phyloP scores from a whole-genome alignment of 2,329 filamentous ascomycete genomes.

The Rhynchosporium graminicola region DNA sequence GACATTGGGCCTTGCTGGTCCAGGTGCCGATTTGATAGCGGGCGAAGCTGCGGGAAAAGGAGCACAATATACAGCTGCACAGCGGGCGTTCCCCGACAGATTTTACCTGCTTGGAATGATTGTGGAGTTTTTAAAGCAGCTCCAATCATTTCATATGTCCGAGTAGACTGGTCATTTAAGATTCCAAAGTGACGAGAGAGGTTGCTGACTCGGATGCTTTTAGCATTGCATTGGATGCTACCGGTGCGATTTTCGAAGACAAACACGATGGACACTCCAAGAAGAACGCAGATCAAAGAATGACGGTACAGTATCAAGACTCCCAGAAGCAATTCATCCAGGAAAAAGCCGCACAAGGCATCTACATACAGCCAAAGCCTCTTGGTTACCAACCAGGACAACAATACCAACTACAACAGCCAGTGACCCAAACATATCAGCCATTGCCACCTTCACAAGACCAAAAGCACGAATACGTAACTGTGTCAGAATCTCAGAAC shows the following conservation, averaged over 20 bases:
- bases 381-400: conserved; percentile 19
- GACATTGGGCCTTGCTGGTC: conserved; percentile 42
- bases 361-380: conserved; percentile 7
- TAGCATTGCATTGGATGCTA: conserved; percentile 41
- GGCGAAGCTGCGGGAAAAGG: conserved; percentile 43
- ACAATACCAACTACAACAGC: conserved; percentile 1
- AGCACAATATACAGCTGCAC: conserved; percentile 42
- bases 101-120: neutral
- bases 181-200: too few relatives aligned
- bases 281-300: conserved; percentile 42
- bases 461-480: conserved; percentile 25
- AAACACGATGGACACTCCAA: conserved; percentile 41
- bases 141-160: too few relatives aligned
- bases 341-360: conserved; percentile 32
- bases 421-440: conserved; percentile 15
- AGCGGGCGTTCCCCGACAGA: conserved; percentile 22
- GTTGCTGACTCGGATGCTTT: neutral
- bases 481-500: conserved; percentile 8
- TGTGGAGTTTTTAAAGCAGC: neutral
- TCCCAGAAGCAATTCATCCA: conserved; percentile 34
- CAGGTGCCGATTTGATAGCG: conserved; percentile 43
- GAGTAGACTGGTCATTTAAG: too few relatives aligned
- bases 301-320: conserved; percentile 40
- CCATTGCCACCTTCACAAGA: conserved; percentile 16
- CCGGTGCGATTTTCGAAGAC: conserved; percentile 43